Evolutionary conservation across 495 filamentous ascomycete genomes (phyloP).

Genomic region (Hypoxylon cercidicola): DNA sequence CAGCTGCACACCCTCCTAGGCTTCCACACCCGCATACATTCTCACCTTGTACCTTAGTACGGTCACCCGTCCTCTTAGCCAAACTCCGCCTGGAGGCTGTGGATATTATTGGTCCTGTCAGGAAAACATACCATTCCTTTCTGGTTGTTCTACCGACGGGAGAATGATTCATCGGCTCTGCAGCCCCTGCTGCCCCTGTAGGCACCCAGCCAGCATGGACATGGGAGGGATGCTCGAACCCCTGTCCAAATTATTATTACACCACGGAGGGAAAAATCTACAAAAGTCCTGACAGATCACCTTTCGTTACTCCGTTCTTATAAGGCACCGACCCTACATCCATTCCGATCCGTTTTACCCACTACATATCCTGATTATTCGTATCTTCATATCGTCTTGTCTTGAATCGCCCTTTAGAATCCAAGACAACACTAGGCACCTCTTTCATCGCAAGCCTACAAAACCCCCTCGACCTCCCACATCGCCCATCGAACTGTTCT

Average conservation of each 20-base stretch:
- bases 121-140: conserved; percentile 48
- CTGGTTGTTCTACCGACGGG: conserved; percentile 35
- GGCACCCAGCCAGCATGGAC: conserved; percentile 25
- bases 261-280: conserved; percentile 37
- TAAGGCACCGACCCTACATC: conserved; percentile 38
- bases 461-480: conserved; percentile 31
- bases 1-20: conserved; percentile 22
- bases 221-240: conserved; percentile 25
- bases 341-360: conserved; percentile 20
- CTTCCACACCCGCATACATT: conserved; percentile 15
- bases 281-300: conserved; percentile 40
- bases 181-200: no score
- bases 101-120: conserved; percentile 35
- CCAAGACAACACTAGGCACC: conserved; percentile 29
- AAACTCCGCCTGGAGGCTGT: conserved; percentile 45
- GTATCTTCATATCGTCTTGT: background rate
- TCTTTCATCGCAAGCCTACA: conserved; percentile 28
- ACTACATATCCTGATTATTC: conserved; percentile 13
- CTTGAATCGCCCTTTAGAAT: conserved; percentile 11
- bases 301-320: conserved; percentile 41
- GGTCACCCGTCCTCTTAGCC: conserved; percentile 40
- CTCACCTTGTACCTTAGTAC: conserved; percentile 38
- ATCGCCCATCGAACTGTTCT: conserved; percentile 9
- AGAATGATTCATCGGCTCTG: conserved; percentile 42
- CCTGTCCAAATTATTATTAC: conserved; percentile 38